Evolutionary conservation across 352 stramenopile genomes (phyloP), one percentile per base, ranked within the genome.

Genomic region (Peronospora belbahrii): DNA sequence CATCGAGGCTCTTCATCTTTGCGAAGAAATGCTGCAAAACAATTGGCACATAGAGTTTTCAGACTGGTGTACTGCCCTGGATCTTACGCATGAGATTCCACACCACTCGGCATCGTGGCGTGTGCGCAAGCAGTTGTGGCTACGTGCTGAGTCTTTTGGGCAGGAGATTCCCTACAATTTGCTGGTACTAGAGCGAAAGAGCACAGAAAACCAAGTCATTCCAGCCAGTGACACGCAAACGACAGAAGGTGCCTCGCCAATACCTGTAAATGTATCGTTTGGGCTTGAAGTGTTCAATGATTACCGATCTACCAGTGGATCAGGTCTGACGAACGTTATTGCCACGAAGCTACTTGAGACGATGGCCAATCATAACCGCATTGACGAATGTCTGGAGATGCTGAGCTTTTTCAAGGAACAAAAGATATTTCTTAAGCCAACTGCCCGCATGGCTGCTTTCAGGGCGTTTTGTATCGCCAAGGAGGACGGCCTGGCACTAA

Each of bases 221-320:
- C n/a, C n/a, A n/a, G n/a, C n/a, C n/a, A n/a, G n/a, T n/a, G n/a
- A n/a, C n/a, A n/a, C n/a, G n/a, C n/a, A n/a, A n/a, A n/a, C n/a
- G n/a, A n/a, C n/a, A n/a, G n/a, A 27, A 27, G 6, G 25, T 20
- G 13, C 28, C 24, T 42, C 15, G 23, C 4, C n/a, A 11, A 10
- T 41, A 35, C 22, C 42, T 3, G 23, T 31, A 3, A 35, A 51
- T n/a, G 25, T 51, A 27, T 35, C 30, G 3, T 25, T 54, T 6
- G 52, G 45, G 2, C 15, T 51, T 15, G 45, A 61, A 23, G 33
- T 56, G 25, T 56, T 56, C 14, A 6, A 50, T 4, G 45, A 51
- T 36, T 22, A 51, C 3, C 25, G 34, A 15, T 50, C 45, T 20
- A 27, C 45, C 32, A 40, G 9, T 18, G 52, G 39, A 2, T 32